Evolutionary conservation across 805 yeast genomes (phyloP).

Genomic region (Candida nemodendra): DNA sequence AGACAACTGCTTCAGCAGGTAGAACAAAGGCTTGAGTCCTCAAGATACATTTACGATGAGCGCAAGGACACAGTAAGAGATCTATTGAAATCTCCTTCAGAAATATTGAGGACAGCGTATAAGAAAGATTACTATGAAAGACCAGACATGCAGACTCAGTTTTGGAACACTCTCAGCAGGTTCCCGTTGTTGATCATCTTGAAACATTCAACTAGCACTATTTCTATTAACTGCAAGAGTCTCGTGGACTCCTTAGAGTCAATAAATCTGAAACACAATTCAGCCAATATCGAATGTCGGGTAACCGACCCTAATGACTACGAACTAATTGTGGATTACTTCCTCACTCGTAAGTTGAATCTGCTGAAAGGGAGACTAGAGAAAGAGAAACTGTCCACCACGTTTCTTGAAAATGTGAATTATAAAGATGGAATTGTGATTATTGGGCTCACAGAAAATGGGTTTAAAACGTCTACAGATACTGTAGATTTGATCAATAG

Average conservation of each 20-base stretch:
- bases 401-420: slow-evolving; percentile 1
- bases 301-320: slow-evolving; percentile 23
- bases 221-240: slow-evolving; percentile 16
- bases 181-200: slow-evolving; percentile 24
- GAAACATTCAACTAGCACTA: slow-evolving; percentile 7
- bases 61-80: slow-evolving; percentile 10
- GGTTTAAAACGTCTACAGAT: slow-evolving; percentile 10
- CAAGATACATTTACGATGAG: slow-evolving; percentile 11
- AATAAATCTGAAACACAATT: slow-evolving; percentile 15
- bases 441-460: slow-evolving; percentile 17
- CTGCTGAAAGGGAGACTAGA: slow-evolving; percentile 8
- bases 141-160: neutral
- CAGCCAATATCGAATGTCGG: slow-evolving; percentile 1
- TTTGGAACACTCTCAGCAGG: slow-evolving; percentile 12
- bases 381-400: neutral
- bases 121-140: neutral
- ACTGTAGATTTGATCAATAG: slow-evolving; percentile 11
- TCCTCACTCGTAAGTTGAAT: slow-evolving; percentile 9
- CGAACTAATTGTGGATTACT: slow-evolving; percentile 21
- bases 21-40: neutral
- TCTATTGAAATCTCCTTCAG: slow-evolving; percentile 2
- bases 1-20: no score
- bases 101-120: neutral
- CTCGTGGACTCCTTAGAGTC: slow-evolving; percentile 21
- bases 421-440: slow-evolving; percentile 8